These are phyloP conservation scores for Colletotrichum truncatum DNA, from an alignment of 2,329 filamentous ascomycete species.

Conservation along the genomic window DNA sequence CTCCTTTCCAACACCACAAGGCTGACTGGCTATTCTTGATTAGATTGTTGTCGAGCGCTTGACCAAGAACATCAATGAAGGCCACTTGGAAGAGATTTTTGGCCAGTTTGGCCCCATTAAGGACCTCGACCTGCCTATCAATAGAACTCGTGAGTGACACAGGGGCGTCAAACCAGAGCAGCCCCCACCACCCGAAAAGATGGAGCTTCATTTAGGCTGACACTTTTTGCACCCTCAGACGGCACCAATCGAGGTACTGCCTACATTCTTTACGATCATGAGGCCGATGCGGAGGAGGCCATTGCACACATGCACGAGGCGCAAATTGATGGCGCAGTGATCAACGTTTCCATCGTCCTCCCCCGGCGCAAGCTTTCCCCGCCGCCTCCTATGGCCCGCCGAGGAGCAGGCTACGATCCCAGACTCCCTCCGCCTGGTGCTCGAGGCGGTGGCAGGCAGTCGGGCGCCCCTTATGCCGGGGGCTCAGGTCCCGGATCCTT, in stretches of 20 bases:
- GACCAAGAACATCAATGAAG: slow-evolving; percentile 92
- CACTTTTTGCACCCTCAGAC: slow-evolving; percentile 57
- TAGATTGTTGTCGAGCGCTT: slow-evolving; percentile 96
- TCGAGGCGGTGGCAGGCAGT: slow-evolving; percentile 31
- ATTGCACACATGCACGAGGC: slow-evolving; percentile 98
- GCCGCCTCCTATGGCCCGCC: slow-evolving; percentile 77
- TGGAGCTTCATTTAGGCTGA: slow-evolving; percentile 17
- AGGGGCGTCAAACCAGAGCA: not conserved
- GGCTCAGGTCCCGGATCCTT: slow-evolving; percentile 43
- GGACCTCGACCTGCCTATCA: slow-evolving; percentile 90
- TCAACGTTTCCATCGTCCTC: slow-evolving; percentile 89
- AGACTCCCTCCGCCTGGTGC: slow-evolving; percentile 52
- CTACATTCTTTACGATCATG: slow-evolving; percentile 84
- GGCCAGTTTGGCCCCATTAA: slow-evolving; percentile 85
- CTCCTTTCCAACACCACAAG: slow-evolving; percentile 5
- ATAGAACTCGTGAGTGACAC: slow-evolving; percentile 54
- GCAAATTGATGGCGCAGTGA: slow-evolving; percentile 84
- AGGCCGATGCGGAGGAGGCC: slow-evolving; percentile 84
- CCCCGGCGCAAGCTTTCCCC: slow-evolving; percentile 84
- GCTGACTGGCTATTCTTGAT: not conserved
- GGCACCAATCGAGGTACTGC: slow-evolving; percentile 92
- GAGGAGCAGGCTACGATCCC: slow-evolving; percentile 67
- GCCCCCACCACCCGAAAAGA: not conserved
- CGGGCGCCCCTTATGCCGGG: slow-evolving; percentile 38
- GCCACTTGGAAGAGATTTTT: slow-evolving; percentile 92